phyloP scores from a whole-genome alignment of 192 early-diverging fungal species.

The Lobosporangium transversale region DNA sequence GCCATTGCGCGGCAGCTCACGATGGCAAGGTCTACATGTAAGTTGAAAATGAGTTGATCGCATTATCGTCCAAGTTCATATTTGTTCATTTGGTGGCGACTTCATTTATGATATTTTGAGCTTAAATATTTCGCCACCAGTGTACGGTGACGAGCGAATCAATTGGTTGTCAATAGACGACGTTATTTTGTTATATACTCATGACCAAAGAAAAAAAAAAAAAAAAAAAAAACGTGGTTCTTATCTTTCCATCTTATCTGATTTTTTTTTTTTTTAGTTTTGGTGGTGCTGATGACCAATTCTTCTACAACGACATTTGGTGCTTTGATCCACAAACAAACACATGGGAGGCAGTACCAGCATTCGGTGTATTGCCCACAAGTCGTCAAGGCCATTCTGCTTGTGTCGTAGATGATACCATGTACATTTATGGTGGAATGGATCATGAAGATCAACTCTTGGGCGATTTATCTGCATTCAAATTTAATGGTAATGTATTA shows the following conservation, averaged over 20 bases:
- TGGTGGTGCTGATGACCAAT: constrained; percentile 61
- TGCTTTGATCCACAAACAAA: constrained; percentile 57
- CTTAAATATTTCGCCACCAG: no score
- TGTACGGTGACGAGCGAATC: no score
- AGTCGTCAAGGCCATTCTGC: constrained; percentile 55
- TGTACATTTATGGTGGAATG: constrained; percentile 67
- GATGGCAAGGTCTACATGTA: constrained; percentile 51
- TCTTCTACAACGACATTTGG: constrained; percentile 69
- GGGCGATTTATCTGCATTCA: constrained; percentile 64
- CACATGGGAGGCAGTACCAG: constrained; percentile 56
- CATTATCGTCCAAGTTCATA: no score
- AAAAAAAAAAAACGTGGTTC: no score
- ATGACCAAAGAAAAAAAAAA: no score
- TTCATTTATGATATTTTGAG: no score
- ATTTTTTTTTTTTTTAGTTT: constrained; percentile 52
- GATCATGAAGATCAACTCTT: constrained; percentile 54
- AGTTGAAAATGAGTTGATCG: no score
- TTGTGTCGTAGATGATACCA: constrained; percentile 59
- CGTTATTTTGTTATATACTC: no score
- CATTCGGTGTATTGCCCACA: constrained; percentile 60
- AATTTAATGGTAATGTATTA: constrained; percentile 57
- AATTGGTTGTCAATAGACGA: no score
- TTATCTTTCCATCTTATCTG: no score
- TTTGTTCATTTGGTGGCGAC: no score
- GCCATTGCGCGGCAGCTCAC: constrained; percentile 47